A percentile compares a stretch with the other conserved stretches of the same genome.
These are phyloP conservation scores for Globisporangium paroecandrum DNA, from an alignment of 352 stramenopile species.

Conservation along the genomic window DNA sequence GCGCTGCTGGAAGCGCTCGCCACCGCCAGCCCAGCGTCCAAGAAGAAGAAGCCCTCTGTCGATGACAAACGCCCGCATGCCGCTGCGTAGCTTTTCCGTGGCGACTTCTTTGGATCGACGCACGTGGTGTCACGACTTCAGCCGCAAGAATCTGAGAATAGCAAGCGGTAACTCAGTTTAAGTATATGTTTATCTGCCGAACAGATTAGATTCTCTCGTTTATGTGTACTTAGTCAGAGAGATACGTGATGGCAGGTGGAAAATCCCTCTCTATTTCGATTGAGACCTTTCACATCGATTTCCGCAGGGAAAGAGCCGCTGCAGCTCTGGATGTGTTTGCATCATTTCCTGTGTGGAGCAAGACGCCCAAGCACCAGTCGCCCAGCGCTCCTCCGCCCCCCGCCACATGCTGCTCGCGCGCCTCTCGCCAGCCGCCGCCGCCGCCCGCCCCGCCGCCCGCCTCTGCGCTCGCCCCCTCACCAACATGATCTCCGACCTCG, in stretches of 20 bases:
- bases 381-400: background rate
- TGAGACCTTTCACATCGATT: background rate
- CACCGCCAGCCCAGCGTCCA: background rate
- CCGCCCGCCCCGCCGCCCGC: background rate
- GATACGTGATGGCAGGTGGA: background rate
- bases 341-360: conserved; percentile 13
- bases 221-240: background rate
- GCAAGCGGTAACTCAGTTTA: background rate
- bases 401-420: conserved; percentile 48
- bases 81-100: background rate
- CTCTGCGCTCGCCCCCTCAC: conserved; percentile 25
- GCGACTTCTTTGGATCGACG: background rate
- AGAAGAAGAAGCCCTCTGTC: background rate
- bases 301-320: background rate
- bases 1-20: conserved; percentile 29
- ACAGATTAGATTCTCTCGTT: background rate
- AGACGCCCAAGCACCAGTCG: conserved; percentile 14
- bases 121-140: background rate
- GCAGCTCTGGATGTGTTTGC: conserved; percentile 6
- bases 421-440: conserved; percentile 19
- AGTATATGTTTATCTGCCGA: background rate
- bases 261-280: conserved; percentile 1
- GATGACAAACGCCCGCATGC: background rate
- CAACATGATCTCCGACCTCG: conserved; percentile 34
- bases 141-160: conserved; percentile 9